These are phyloP conservation scores for Dictyophora rubrovolvata DNA, from an alignment of 768 basidiomycete species.

Conservation along the genomic window DNA sequence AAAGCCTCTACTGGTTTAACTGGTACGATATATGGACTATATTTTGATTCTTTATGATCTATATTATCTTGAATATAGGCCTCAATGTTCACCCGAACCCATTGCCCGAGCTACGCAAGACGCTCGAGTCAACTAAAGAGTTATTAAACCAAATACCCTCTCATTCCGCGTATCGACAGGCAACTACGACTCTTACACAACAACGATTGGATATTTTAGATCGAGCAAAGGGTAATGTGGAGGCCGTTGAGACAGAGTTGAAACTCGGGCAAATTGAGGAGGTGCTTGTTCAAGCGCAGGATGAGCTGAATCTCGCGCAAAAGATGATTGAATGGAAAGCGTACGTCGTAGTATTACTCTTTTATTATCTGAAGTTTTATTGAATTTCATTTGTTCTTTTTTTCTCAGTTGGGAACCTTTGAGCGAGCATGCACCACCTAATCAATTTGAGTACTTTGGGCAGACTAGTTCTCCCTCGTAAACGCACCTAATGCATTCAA, in stretches of 20 bases:
- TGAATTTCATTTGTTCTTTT: conserved; percentile 8
- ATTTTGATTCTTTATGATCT: neutral
- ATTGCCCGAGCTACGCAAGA: conserved; percentile 62
- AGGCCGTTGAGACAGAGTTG: conserved; percentile 59
- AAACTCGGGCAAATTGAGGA: conserved; percentile 85
- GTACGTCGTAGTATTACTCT: conserved; percentile 49
- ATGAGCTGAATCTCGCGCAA: conserved; percentile 64
- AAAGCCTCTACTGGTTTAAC: conserved; percentile 66
- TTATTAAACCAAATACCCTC: conserved; percentile 62
- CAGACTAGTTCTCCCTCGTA: conserved; percentile 23
- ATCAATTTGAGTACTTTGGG: conserved; percentile 84
- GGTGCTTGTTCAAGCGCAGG: conserved; percentile 68
- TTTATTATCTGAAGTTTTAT: neutral
- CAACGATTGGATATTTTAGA: conserved; percentile 69
- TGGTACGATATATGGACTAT: conserved; percentile 1
- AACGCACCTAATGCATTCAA: neutral
- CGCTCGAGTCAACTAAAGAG: conserved; percentile 70
- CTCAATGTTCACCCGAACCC: conserved; percentile 78
- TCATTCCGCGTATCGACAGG: conserved; percentile 82
- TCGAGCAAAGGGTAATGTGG: conserved; percentile 54
- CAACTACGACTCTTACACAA: conserved; percentile 74
- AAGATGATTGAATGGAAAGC: conserved; percentile 95
- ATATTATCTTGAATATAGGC: conserved; percentile 45
- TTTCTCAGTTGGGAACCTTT: conserved; percentile 75
- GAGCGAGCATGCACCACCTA: conserved; percentile 66